Conservation (phyloP, 2,329 filamentous ascomycete species). For the Aspergillus glaucus region DNA sequence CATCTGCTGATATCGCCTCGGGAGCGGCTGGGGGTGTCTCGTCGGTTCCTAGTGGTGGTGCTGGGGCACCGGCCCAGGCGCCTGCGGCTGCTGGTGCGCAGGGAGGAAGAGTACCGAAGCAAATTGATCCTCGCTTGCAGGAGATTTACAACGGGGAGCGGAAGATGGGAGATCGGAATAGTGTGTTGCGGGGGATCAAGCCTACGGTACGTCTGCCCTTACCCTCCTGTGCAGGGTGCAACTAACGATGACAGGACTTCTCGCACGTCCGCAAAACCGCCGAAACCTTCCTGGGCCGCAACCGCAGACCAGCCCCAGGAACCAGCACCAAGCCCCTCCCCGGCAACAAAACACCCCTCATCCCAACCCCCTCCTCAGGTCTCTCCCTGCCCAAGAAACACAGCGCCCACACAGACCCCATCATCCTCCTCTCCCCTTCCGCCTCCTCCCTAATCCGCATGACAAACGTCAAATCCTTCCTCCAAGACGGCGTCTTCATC, state of each 20-base stretch:
- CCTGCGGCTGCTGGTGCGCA: slow-evolving; percentile 19
- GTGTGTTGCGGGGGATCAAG: slow-evolving; percentile 76
- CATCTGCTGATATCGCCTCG: slow-evolving; percentile 45
- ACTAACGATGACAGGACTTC: slow-evolving; percentile 63
- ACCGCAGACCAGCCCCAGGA: slow-evolving; percentile 30
- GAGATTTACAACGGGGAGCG: slow-evolving; percentile 90
- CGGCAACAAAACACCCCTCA: slow-evolving; percentile 25
- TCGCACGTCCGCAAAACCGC: slow-evolving; percentile 86
- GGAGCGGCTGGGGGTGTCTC: slow-evolving; percentile 42
- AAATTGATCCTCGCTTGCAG: slow-evolving; percentile 72
- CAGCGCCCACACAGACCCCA: slow-evolving; percentile 61
- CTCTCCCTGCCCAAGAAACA: slow-evolving; percentile 37
- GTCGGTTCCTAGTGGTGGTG: slow-evolving; percentile 36
- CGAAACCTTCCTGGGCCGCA: slow-evolving; percentile 62
- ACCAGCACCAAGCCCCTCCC: slow-evolving; percentile 13
- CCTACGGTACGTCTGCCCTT: slow-evolving; percentile 59
- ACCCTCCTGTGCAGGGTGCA: neutral
- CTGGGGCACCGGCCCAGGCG: slow-evolving; percentile 27
- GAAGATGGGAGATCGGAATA: slow-evolving; percentile 88
- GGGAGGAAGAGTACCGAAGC: slow-evolving; percentile 51
- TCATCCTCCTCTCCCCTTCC: slow-evolving; percentile 93
- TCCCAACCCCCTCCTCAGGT: slow-evolving; percentile 31
- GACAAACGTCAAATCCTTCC: slow-evolving; percentile 92
- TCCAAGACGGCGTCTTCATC: slow-evolving; percentile 74
- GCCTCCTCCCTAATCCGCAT: slow-evolving; percentile 91